Base-by-base conservation (phyloP, 1,284 basidiomycete genomes). In the Singerocomus inundabilis region DNA sequence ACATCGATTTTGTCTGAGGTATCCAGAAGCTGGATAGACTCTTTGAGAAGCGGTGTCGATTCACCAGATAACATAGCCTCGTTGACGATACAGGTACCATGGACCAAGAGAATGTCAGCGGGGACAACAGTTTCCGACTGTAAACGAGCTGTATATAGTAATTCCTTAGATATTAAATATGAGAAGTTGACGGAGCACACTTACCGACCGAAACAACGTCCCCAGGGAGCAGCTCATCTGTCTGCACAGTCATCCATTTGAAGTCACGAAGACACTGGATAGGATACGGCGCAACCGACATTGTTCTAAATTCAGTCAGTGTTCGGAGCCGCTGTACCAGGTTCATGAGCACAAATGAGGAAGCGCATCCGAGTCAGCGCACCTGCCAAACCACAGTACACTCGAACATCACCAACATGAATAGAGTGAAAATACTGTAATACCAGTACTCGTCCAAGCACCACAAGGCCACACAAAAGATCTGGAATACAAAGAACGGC, bases 381-480 rank as follows among this genome's bases (percentile, higher is more conserved):
- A 89, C 91, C 84, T 97, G 94, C 82, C 89, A 98, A 21, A 98
- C 94, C 33, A 95, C 93, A 1, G 95, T 98, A 72, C 93, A 97
- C 72, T 98, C 95, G 64, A 98, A 98, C 54, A 96, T 88, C 46
- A 98, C 74, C 43, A 98, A 77, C 95, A 98, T 98, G 80, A 98
- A 97, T 30, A 94, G 78, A 1, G 95, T 98, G 74, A 98, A 98
- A 37, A 98, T 71, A 56, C 88, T 92, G 76, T 96, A 98, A 69
- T 96, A 97, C 93, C 93, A 97, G 70, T 97, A 98, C 69, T 97
- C 95, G 65, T 98, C 95, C 61, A 98, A 72, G 66, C 89, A 93
- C 94, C 94, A 98, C 13, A 98, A 75, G 0, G 91, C 92, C 8
- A 97, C 94, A 56, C 94, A 98, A 71, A 98, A 98, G 35, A 98